These are phyloP conservation scores for Verticillium albo-atrum DNA, from an alignment of 2,329 filamentous ascomycete genomes.

Conservation along the genomic window DNA sequence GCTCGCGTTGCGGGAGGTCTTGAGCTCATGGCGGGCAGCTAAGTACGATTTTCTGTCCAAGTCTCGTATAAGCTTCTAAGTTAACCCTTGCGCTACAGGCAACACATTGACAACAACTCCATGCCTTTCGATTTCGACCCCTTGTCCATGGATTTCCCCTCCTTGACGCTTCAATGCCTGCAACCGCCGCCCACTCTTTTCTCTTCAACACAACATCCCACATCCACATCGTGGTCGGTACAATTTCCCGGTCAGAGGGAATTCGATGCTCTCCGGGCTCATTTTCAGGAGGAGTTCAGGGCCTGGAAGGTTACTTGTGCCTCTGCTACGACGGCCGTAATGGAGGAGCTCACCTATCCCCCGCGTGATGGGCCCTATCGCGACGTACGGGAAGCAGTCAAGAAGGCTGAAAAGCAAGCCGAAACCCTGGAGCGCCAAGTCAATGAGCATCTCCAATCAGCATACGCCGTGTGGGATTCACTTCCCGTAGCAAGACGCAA, in stretches of 20 bases:
- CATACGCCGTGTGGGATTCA: constrained; percentile 71
- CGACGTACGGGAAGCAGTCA: constrained; percentile 41
- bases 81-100: constrained; percentile 28
- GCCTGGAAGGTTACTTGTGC: constrained; percentile 56
- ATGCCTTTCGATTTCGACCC: constrained; percentile 77
- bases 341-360: constrained; percentile 49
- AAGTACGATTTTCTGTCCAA: constrained; percentile 52
- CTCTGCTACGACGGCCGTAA: constrained; percentile 42
- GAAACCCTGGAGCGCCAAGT: constrained; percentile 65
- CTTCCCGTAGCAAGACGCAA: constrained; percentile 52
- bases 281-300: constrained; percentile 63
- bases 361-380: constrained; percentile 31
- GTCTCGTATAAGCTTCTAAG: constrained; percentile 9
- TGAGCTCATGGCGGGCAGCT: constrained; percentile 77
- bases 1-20: constrained; percentile 75
- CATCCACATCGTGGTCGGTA: constrained; percentile 76
- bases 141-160: constrained; percentile 78
- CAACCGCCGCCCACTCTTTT: constrained; percentile 78
- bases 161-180: constrained; percentile 76
- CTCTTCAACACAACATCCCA: constrained; percentile 73
- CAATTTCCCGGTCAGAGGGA: constrained; percentile 70
- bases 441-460: constrained; percentile 69
- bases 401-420: constrained; percentile 45
- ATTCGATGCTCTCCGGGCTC: constrained; percentile 63
- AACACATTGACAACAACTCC: constrained; percentile 50